These are phyloP conservation scores for Claviceps sp. DNA, from an alignment of 2,329 filamentous ascomycete genomes.

Conservation along the genomic window DNA sequence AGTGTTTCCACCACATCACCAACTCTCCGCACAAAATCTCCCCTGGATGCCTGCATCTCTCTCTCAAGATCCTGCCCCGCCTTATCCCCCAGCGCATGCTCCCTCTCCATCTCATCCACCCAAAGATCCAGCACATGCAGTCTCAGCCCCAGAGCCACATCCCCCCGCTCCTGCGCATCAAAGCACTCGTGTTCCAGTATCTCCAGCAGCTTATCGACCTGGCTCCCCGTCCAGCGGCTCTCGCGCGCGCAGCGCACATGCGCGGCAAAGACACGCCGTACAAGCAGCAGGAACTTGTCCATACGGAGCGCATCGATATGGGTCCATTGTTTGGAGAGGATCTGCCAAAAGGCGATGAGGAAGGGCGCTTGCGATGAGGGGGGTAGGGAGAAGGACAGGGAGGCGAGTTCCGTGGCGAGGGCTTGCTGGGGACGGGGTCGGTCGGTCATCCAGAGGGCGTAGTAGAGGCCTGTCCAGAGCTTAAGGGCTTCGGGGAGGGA, in stretches of 20 bases:
- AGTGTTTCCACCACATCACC: slow-evolving; percentile 43
- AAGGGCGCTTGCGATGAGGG: slow-evolving; percentile 28
- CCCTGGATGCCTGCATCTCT: slow-evolving; percentile 15
- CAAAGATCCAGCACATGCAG: slow-evolving; percentile 85
- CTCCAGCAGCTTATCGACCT: slow-evolving; percentile 14
- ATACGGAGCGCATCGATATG: slow-evolving; percentile 64
- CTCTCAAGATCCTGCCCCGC: neutral
- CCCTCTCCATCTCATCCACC: slow-evolving; percentile 75
- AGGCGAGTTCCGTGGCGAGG: slow-evolving; percentile 65
- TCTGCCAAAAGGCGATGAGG: slow-evolving; percentile 58
- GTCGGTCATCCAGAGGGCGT: slow-evolving; percentile 88
- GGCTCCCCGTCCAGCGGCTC: slow-evolving; percentile 20
- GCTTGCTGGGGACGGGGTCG: slow-evolving; percentile 76
- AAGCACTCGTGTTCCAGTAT: slow-evolving; percentile 20
- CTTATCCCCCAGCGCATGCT: slow-evolving; percentile 34
- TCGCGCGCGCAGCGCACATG: slow-evolving; percentile 39
- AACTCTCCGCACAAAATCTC: slow-evolving; percentile 38
- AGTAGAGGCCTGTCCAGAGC: slow-evolving; percentile 92
- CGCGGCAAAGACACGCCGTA: slow-evolving; percentile 65
- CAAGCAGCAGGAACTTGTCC: slow-evolving; percentile 85
- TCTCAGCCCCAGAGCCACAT: slow-evolving; percentile 69
- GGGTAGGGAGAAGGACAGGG: slow-evolving; percentile 45
- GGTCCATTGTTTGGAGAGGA: slow-evolving; percentile 57
- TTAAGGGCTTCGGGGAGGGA: slow-evolving; percentile 63
- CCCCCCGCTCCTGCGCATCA: slow-evolving; percentile 25